phyloP scores from a whole-genome alignment of 768 basidiomycete species.

The Trametes meyenii region DNA sequence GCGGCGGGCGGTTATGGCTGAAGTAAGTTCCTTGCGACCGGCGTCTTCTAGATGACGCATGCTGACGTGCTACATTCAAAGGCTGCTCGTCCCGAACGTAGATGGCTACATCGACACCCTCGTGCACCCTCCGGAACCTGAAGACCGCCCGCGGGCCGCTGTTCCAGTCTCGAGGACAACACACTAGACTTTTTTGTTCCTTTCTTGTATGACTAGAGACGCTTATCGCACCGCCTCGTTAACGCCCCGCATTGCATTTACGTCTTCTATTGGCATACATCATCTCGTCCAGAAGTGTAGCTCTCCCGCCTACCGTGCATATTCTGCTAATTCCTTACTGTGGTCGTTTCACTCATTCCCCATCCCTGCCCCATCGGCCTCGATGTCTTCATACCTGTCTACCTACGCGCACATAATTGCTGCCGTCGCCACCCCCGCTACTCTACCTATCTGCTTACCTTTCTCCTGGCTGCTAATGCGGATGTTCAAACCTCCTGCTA shows the following conservation, averaged over 20 bases:
- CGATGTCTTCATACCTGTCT: not conserved
- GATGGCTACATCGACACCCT: conserved; percentile 25
- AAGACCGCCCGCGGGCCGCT: conserved; percentile 4
- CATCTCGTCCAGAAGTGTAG: conserved; percentile 3
- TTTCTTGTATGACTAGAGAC: conserved; percentile 3
- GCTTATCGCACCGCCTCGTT: not conserved
- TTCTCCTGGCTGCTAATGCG: not conserved
- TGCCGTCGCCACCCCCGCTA: not conserved
- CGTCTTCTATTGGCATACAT: not conserved
- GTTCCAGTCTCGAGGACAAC: conserved; percentile 9
- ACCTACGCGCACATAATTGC: conserved; percentile 3
- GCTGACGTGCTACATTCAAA: conserved; percentile 1
- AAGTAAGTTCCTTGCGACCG: conserved; percentile 43
- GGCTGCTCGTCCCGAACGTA: conserved; percentile 26
- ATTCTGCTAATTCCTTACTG: not conserved
- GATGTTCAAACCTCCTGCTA: not conserved
- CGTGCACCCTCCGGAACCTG: conserved; percentile 21
- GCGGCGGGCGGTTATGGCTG: conserved; percentile 63
- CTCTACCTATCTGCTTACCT: not conserved
- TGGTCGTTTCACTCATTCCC: not conserved
- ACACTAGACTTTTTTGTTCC: not conserved
- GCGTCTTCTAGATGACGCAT: not conserved
- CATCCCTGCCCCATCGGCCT: not conserved
- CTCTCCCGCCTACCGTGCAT: not conserved
- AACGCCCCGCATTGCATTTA: not conserved